Percentiles rank a stretch among this genome's conserved stretches.
phyloP scores from a whole-genome alignment of 768 basidiomycete genomes.

The Amanita exitialis region DNA sequence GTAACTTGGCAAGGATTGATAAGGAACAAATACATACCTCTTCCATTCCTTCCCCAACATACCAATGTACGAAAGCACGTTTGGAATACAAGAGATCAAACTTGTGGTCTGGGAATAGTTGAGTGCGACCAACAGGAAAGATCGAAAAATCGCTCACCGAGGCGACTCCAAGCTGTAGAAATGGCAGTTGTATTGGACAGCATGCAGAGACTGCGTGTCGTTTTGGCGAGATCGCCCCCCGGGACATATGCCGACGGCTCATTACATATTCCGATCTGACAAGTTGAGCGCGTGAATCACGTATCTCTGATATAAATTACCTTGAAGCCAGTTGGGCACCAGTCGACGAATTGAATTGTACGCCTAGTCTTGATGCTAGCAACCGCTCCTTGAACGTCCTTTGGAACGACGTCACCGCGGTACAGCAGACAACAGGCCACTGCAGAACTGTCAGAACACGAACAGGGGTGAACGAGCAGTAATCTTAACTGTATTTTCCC shows the following conservation, averaged over 20 bases:
- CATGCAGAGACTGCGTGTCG: conserved; percentile 94
- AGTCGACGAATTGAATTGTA: conserved; percentile 97
- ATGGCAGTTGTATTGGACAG: conserved; percentile 92
- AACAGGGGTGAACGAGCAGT: neutral
- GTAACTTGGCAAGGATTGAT: neutral
- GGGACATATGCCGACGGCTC: conserved; percentile 90
- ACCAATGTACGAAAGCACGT: conserved; percentile 89
- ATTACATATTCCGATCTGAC: conserved; percentile 86
- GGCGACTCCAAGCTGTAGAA: conserved; percentile 88
- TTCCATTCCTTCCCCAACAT: conserved; percentile 99
- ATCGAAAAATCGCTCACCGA: conserved; percentile 8
- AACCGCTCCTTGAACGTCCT: conserved; percentile 90
- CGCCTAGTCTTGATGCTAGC: conserved; percentile 94
- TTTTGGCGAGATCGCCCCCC: conserved; percentile 91
- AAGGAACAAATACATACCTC: conserved; percentile 45
- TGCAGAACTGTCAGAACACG: conserved; percentile 19
- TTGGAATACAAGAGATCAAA: conserved; percentile 98
- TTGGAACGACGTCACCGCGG: conserved; percentile 95
- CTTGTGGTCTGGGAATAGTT: conserved; percentile 60
- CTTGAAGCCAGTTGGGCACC: conserved; percentile 98
- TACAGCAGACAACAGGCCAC: conserved; percentile 91
- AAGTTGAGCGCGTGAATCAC: neutral
- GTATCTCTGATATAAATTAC: neutral
- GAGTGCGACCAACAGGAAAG: neutral
- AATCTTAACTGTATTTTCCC: conserved; percentile 91